Evolutionary conservation across 257 asterid genomes (phyloP).

Genomic region (Vinca minor): DNA sequence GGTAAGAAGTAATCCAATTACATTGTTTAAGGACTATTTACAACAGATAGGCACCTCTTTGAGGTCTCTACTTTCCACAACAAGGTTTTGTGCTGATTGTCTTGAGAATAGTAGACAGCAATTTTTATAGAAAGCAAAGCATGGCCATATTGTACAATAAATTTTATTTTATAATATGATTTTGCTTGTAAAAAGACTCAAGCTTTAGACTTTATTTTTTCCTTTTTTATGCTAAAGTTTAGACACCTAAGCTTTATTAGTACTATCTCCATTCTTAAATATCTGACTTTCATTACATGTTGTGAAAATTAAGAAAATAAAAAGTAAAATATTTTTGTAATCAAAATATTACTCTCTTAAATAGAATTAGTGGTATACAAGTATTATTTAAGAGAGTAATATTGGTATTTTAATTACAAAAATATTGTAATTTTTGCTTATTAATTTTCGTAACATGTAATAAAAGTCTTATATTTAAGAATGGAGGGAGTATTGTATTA

Average conservation of each 20-base stretch:
- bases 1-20: no score
- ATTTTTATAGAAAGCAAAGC: slow-evolving; percentile 7
- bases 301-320: no score
- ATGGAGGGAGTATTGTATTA: slow-evolving; percentile 29
- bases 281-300: no score
- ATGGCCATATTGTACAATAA: slow-evolving; percentile 3
- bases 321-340: no score
- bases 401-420: no score
- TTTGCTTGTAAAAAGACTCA: slow-evolving; percentile 36
- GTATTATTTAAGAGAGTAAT: no score
- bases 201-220: slow-evolving; percentile 22
- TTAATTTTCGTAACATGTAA: no score
- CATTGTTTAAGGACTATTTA: slow-evolving; percentile 7
- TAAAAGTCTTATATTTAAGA: no score
- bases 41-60: slow-evolving; percentile 18
- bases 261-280: no score
- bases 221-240: slow-evolving; percentile 35
- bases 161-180: slow-evolving; percentile 14
- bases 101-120: slow-evolving; percentile 37
- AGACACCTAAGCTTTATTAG: slow-evolving; percentile 33
- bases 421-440: no score
- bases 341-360: no score
- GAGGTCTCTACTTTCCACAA: slow-evolving; percentile 35
- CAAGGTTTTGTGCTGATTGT: slow-evolving; percentile 37
- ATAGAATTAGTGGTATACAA: no score